Base-by-base conservation (phyloP, 1,284 basidiomycete species). In the Ustilago vetiveriae region DNA sequence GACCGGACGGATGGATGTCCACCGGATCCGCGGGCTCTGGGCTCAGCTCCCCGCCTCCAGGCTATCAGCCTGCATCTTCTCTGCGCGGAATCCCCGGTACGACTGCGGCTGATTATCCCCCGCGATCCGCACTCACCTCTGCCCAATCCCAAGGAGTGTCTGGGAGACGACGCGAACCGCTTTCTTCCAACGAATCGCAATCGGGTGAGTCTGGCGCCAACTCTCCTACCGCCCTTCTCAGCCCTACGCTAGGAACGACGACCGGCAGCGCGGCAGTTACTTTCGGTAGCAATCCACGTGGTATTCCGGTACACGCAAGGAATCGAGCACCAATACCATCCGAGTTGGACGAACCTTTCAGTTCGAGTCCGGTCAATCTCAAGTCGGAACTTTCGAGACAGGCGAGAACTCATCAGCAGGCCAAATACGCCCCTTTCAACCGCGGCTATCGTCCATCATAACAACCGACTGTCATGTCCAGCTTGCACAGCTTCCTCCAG, bases 1-100 rank as follows among this genome's bases (percentile, higher is more conserved):
- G 60, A 9, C 67, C 67, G 2, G 62, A 70, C 5, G 59, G 62
- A 5, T 70, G 67, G 67, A 30, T 60, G 16, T 63, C 66, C 16
- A 39, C 51, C 4, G 50, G 50, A 2, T 58, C 62, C 1, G 45
- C 43, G 7, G 52, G 51, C 2, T 48, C 40, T 1, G 62, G 54
- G 6, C 45, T 65, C 50, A 50, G 50, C 30, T 47, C 52, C 7
- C 50, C 55, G 9, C 60, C 54, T 14, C 30, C 39, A 11, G 40
- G 35, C 7, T 48, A 48, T 19, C 27, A 19, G 2, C 16, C 38
- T n/a, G 44, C 55, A 1, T 35, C 57, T 1, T 29, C 49, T n/a
- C 37, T 68, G 4, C 43, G 58, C 3, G 65, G 65, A 2, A 56
- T 60, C 24, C 57, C 57, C 1, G 57, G 51, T 3, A 32, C 37